Percentiles rank a stretch among this genome's conserved stretches.
Evolutionary conservation across 78 protist genomes (phyloP).

Genomic region (Acrasis kona): DNA sequence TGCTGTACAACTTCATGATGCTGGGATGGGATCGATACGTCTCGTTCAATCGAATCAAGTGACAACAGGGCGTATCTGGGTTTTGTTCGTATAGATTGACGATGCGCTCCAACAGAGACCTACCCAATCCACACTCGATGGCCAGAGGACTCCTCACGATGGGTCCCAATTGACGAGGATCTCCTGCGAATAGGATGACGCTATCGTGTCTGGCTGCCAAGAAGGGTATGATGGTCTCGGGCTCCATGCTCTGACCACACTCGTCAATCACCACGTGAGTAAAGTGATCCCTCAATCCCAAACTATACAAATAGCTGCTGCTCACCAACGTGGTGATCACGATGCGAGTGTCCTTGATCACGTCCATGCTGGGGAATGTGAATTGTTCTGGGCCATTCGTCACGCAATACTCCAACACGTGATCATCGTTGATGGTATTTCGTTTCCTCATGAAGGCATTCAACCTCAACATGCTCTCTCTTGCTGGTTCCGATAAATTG

Average conservation of each 20-base stretch:
- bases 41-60: not conserved
- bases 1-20: not conserved
- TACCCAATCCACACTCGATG: not conserved
- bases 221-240: constrained; percentile 4
- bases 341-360: not conserved
- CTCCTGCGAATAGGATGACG: not conserved
- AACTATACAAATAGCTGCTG: not conserved
- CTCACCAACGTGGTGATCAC: not conserved
- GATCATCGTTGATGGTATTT: not conserved
- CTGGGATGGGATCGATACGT: constrained; percentile 12
- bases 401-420: not conserved
- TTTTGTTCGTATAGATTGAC: not conserved
- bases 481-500: not conserved
- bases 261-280: constrained; percentile 16
- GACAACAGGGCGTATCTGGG: not conserved
- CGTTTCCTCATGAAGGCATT: not conserved
- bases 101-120: not conserved
- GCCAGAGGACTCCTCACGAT: not conserved
- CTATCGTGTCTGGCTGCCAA: not conserved
- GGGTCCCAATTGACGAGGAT: constrained; percentile 15
- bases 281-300: not conserved
- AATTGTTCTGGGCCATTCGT: not conserved
- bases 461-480: constrained; percentile 5
- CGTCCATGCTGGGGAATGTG: not conserved
- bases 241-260: constrained; percentile 5